A percentile compares a stretch with the other conserved stretches of the same genome.
These are phyloP conservation scores for Sphagnum tenellum DNA, from an alignment of 225 moss, liverwort and hornwort species.

Conservation along the genomic window DNA sequence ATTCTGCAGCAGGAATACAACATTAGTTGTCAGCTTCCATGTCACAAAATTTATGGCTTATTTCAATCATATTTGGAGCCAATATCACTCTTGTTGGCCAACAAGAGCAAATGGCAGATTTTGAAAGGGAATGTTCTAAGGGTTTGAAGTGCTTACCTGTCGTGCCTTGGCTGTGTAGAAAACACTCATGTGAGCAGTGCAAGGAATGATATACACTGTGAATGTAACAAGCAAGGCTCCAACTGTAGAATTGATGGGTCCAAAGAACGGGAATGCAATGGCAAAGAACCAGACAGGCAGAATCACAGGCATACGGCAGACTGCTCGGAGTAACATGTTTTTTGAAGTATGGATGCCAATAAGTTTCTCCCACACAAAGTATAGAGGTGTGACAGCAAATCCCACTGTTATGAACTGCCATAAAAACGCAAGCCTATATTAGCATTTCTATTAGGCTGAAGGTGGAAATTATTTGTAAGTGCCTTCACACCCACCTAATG, in stretches of 20 bases:
- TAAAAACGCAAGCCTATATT: too few species aligned
- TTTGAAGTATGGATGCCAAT: conserved; percentile 21
- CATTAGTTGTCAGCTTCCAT: not conserved
- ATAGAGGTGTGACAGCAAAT: conserved; percentile 23
- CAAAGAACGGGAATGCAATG: conserved; percentile 27
- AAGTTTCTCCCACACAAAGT: conserved; percentile 35
- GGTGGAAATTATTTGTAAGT: too few species aligned
- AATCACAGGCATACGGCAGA: conserved; percentile 18
- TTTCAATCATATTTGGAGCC: not conserved
- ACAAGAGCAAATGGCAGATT: too few species aligned
- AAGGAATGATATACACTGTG: conserved; percentile 22
- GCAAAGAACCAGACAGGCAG: conserved; percentile 23
- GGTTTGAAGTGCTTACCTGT: conserved; percentile 9
- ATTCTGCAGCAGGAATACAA: conserved; percentile 5
- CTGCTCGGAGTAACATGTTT: conserved; percentile 11
- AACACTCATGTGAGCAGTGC: conserved; percentile 10
- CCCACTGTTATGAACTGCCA: conserved; percentile 28
- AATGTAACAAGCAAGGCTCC: conserved; percentile 22
- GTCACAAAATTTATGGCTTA: too few species aligned
- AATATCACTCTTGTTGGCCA: too few species aligned
- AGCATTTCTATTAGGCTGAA: too few species aligned
- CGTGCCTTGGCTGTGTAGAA: conserved; percentile 17
- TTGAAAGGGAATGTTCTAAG: too few species aligned
- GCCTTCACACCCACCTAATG: too few species aligned
- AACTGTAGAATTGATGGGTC: conserved; percentile 23